Evolutionary conservation across 2,329 filamentous ascomycete genomes (phyloP).

Genomic region (Geosmithia flava): DNA sequence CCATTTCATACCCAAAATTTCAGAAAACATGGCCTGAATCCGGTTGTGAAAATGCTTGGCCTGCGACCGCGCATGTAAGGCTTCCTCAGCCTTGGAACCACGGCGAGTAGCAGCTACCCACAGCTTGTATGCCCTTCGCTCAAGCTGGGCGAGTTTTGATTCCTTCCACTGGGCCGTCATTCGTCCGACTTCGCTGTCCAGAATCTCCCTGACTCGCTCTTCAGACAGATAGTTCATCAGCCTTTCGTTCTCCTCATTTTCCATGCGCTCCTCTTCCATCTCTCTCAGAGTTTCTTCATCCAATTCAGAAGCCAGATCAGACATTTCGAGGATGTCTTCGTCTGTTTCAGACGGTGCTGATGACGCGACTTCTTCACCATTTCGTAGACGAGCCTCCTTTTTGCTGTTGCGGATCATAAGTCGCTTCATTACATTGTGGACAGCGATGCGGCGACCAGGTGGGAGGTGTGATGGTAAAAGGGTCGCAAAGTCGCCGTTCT

Average conservation of each 20-base stretch:
- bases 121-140: slow-evolving; percentile 42
- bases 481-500: slow-evolving; percentile 13
- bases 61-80: slow-evolving; percentile 28
- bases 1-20: slow-evolving; percentile 43
- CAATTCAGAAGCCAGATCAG: slow-evolving; percentile 14
- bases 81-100: slow-evolving; percentile 12
- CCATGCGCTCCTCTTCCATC: slow-evolving; percentile 42
- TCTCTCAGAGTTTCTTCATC: slow-evolving; percentile 49
- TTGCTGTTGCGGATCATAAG: slow-evolving; percentile 19
- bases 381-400: slow-evolving; percentile 2
- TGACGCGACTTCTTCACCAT: not conserved
- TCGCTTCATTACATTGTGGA: slow-evolving; percentile 25
- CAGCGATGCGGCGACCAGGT: slow-evolving; percentile 29
- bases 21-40: slow-evolving; percentile 39
- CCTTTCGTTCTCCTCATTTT: slow-evolving; percentile 10
- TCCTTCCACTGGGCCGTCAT: slow-evolving; percentile 44
- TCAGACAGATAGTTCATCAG: slow-evolving; percentile 1
- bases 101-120: slow-evolving; percentile 46
- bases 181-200: slow-evolving; percentile 40
- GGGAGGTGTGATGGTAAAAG: slow-evolving; percentile 16
- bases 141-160: slow-evolving; percentile 41
- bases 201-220: slow-evolving; percentile 28
- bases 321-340: slow-evolving; percentile 30
- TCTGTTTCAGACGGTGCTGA: slow-evolving; percentile 5
- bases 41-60: slow-evolving; percentile 33